A percentile compares a stretch with the other conserved stretches of the same genome.
Evolutionary conservation across 2,329 filamentous ascomycete genomes (phyloP).

Genomic region (Talaromyces sp.): DNA sequence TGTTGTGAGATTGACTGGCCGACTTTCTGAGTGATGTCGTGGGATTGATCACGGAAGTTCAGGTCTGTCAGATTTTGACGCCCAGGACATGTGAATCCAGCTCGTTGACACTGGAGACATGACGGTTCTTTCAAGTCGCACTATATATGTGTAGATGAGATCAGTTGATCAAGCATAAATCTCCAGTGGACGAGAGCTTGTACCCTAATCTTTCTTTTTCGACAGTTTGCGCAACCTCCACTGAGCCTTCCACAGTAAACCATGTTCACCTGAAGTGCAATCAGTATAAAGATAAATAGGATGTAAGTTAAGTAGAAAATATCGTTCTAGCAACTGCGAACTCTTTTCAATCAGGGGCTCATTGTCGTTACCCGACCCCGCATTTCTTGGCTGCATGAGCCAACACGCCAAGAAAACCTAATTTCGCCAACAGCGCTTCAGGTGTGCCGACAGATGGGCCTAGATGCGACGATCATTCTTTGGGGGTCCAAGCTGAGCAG

Average conservation of each 20-base stretch:
- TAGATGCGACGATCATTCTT: too few relatives aligned
- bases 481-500: too few relatives aligned
- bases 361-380: too few relatives aligned
- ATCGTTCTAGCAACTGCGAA: too few relatives aligned
- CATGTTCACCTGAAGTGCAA: not conserved
- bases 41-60: not conserved
- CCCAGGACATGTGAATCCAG: not conserved
- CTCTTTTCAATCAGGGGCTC: too few relatives aligned
- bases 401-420: too few relatives aligned
- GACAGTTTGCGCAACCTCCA: constrained; percentile 1
- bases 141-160: not conserved
- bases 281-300: too few relatives aligned
- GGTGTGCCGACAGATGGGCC: too few relatives aligned
- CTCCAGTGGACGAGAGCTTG: not conserved
- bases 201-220: constrained; percentile 3
- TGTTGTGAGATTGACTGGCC: not conserved
- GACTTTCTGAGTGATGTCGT: not conserved
- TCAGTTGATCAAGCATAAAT: not conserved
- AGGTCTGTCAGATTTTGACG: not conserved
- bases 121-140: not conserved
- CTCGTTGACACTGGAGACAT: not conserved
- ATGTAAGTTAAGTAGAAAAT: too few relatives aligned
- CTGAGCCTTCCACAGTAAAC: constrained; percentile 2
- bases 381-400: too few relatives aligned
- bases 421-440: too few relatives aligned